Base-by-base conservation (phyloP, 129 eudicot species). In the Centrapalus pauciflorus region DNA sequence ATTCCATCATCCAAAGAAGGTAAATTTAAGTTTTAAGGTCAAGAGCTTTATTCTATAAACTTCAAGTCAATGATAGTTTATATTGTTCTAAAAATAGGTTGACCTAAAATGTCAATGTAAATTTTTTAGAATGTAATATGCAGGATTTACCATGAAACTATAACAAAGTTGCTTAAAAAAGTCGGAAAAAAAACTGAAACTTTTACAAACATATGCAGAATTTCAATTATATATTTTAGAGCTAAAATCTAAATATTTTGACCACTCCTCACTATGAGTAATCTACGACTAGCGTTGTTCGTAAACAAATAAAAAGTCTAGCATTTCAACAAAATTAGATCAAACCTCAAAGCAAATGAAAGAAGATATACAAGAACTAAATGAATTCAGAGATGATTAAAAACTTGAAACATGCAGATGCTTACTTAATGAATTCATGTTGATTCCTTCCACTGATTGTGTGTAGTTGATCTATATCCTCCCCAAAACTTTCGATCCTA, bases 391-490 rank as follows among this genome's bases (percentile, higher is more conserved):
- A 55, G 61, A 55, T 55, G 50, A 52, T 52, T 5, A 21, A 23
- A 51, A 23, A 0, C 2, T 54, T 8, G 16, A 8, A 35, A 23
- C n/a, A 32, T 7, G 35, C 21, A 23, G 77, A 61, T 58, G 70
- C 70, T 72, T 72, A 72, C 77, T 25, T 13, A 71, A 52, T 62
- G 77, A 72, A 61, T 12, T 62, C 77, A 72, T 72, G 64, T 8
- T 63, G 75, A 40, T 70, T 62, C 8, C 41, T 61, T 35, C 67
- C 17, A 61, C 50, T 13, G 49, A 60, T 33, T 60, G 8, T 34
- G 28, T 61, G 66, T 11, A 34, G 20, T 35, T 37, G 70, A 41
- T 43, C 70, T 27, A 34, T 21, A 62, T 40, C 69, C 26, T n/a
- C 64, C 64, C 55, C 24, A 40, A 62, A 62, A 11, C 0, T 25